Conservation (phyloP, 352 stramenopile species). For the Phytophthora uliginosa region DNA sequence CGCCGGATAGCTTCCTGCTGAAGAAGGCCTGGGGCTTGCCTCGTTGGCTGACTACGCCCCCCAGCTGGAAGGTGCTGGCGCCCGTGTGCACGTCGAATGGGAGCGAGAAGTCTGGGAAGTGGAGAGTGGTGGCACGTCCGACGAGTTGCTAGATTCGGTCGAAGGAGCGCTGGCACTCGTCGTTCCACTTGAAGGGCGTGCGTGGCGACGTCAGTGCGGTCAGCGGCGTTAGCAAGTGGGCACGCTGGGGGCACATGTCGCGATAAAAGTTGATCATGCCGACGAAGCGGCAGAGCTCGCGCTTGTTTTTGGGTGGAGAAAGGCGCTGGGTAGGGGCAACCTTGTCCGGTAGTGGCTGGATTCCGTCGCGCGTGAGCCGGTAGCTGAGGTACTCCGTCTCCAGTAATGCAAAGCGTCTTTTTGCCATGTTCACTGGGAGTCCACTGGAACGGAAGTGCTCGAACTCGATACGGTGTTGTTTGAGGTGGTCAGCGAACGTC, state of each 20-base stretch:
- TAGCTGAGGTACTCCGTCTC: neutral
- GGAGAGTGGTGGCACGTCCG: neutral
- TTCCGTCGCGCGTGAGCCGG: neutral
- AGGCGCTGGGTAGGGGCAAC: neutral
- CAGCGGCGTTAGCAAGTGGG: no score
- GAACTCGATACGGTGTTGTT: neutral
- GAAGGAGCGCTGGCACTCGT: neutral
- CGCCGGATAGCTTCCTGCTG: neutral
- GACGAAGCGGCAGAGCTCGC: neutral
- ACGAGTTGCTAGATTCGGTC: neutral
- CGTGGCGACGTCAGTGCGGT: no score
- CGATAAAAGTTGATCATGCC: neutral
- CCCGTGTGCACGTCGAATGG: neutral
- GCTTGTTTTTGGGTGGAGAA: neutral
- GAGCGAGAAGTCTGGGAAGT: neutral
- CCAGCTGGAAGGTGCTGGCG: neutral
- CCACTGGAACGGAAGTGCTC: neutral
- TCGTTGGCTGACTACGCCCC: neutral
- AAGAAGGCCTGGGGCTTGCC: neutral
- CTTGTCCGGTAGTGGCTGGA: neutral
- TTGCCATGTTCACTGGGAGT: neutral
- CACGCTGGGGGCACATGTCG: neutral
- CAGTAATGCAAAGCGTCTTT: neutral
- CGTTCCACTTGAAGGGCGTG: no score
- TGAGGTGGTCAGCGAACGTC: neutral